Conservation (phyloP, 2,329 filamentous ascomycete species). For the Pyrenophora seminiperda region DNA sequence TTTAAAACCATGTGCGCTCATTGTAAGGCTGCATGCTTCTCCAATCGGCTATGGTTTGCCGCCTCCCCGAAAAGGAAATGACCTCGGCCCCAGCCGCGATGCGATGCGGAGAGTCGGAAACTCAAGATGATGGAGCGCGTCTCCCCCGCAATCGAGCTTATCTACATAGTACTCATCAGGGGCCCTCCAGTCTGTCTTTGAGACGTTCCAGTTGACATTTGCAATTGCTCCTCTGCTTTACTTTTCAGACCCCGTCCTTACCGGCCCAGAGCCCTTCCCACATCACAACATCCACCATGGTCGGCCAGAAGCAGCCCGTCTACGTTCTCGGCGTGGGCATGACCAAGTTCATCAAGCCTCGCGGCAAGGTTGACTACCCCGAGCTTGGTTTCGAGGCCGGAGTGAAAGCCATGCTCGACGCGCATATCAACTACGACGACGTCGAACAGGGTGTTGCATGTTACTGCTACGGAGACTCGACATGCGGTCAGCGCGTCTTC, state of each 20-base stretch:
- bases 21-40: too few species aligned
- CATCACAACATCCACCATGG: slow-evolving; percentile 51
- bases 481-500: slow-evolving; percentile 94
- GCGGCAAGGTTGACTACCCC: slow-evolving; percentile 91
- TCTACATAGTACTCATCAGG: not conserved
- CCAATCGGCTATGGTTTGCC: slow-evolving; percentile 27
- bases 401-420: slow-evolving; percentile 80
- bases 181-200: not conserved
- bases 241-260: not conserved
- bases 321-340: slow-evolving; percentile 98
- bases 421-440: slow-evolving; percentile 94
- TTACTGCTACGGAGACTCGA: slow-evolving; percentile 96
- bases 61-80: slow-evolving; percentile 19
- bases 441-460: slow-evolving; percentile 95
- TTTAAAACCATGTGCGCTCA: too few species aligned
- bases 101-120: slow-evolving; percentile 17
- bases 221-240: slow-evolving; percentile 6
- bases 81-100: slow-evolving; percentile 34
- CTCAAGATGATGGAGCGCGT: slow-evolving; percentile 10
- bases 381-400: slow-evolving; percentile 93
- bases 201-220: not conserved
- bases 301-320: slow-evolving; percentile 60
- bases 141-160: slow-evolving; percentile 4
- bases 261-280: not conserved
- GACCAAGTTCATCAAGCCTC: slow-evolving; percentile 98